Percentiles rank a stretch among this genome's conserved stretches.
These are phyloP conservation scores for Wallacemonas rigidus DNA, from an alignment of 208 protist genomes.

Conservation along the genomic window DNA sequence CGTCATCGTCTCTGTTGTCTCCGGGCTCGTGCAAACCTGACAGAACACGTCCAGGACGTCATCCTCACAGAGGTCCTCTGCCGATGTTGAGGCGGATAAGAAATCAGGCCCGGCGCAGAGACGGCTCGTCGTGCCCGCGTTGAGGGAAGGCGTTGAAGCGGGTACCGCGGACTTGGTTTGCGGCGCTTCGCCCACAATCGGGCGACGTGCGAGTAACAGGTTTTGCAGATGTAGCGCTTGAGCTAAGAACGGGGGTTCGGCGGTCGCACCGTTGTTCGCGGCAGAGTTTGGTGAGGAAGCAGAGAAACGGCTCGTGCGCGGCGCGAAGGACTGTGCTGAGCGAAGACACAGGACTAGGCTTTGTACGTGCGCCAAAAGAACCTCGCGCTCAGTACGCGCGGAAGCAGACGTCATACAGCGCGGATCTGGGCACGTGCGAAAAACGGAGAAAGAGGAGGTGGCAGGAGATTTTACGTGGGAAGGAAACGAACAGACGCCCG, in stretches of 20 bases:
- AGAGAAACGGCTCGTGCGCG: slow-evolving; percentile 30
- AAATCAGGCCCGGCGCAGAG: not conserved
- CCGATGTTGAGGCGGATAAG: not conserved
- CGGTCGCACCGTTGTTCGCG: not conserved
- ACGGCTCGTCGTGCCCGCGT: too few relatives aligned
- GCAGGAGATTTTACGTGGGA: too few relatives aligned
- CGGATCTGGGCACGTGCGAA: not conserved
- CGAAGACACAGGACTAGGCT: slow-evolving; percentile 59
- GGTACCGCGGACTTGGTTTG: too few relatives aligned
- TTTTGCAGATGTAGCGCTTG: slow-evolving; percentile 26
- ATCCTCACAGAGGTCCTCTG: slow-evolving; percentile 3
- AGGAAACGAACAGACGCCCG: too few relatives aligned
- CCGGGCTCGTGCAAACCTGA: slow-evolving; percentile 51
- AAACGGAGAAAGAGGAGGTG: not conserved
- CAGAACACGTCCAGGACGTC: slow-evolving; percentile 70
- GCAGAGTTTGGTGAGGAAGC: not conserved
- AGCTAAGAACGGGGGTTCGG: slow-evolving; percentile 34
- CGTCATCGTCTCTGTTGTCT: slow-evolving; percentile 62
- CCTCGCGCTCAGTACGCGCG: slow-evolving; percentile 28
- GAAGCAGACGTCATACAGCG: too few relatives aligned
- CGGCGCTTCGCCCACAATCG: not conserved
- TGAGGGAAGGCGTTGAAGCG: too few relatives aligned
- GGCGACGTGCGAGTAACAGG: not conserved
- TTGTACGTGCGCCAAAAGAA: slow-evolving; percentile 52
- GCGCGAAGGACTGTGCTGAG: slow-evolving; percentile 37